Conservation (phyloP, 169 alveolate genomes). For the Amoebophrya sp. region DNA sequence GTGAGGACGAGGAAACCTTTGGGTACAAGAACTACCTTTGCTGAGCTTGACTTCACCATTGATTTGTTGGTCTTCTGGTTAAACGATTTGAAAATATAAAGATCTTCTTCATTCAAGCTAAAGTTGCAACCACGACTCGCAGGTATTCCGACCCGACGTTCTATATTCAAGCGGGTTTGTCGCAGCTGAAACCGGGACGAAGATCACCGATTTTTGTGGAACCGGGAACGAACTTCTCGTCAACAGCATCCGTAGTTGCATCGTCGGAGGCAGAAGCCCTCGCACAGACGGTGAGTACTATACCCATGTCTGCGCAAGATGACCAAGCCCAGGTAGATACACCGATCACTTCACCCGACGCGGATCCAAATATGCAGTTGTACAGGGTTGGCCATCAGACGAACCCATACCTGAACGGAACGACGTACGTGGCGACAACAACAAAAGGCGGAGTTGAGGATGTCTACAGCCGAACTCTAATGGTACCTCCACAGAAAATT, state of each 20-base stretch:
- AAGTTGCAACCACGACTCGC: no score
- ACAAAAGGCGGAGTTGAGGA: constrained; percentile 4
- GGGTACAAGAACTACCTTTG: background rate
- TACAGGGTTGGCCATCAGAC: background rate
- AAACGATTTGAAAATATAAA: no score
- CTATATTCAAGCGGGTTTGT: background rate
- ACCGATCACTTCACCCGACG: background rate
- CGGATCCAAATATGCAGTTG: constrained; percentile 1
- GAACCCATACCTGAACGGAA: constrained; percentile 12
- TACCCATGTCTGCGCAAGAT: background rate
- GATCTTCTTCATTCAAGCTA: no score
- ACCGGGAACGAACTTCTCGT: background rate
- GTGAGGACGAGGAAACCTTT: background rate
- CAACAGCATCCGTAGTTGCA: background rate
- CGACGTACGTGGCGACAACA: background rate
- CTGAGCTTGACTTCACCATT: no score
- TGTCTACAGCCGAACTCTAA: background rate
- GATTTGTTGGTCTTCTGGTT: no score
- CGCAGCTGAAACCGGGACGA: background rate
- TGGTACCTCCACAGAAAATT: background rate
- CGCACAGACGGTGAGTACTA: background rate
- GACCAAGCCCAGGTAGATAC: background rate
- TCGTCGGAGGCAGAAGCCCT: background rate
- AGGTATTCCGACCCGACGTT: background rate
- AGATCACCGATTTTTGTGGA: background rate